These are phyloP conservation scores for Heritiera fomes DNA, from an alignment of 345 rosid species.

Conservation along the genomic window DNA sequence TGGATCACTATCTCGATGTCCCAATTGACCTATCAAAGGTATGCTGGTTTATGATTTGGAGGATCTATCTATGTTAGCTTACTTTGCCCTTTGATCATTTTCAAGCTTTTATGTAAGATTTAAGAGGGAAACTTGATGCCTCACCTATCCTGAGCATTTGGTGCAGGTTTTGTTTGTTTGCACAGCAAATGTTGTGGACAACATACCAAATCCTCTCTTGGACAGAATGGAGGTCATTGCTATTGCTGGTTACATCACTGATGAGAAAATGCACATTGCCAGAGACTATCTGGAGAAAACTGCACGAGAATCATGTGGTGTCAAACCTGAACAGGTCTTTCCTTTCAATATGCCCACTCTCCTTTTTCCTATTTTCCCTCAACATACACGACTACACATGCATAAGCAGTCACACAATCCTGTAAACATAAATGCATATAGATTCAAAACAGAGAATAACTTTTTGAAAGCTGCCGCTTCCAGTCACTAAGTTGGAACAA, in stretches of 20 bases:
- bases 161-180: constrained; percentile 95
- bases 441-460: background rate
- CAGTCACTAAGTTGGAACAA: background rate
- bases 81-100: background rate
- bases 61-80: background rate
- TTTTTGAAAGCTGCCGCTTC: background rate
- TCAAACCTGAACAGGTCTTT: constrained; percentile 86
- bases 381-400: background rate
- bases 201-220: constrained; percentile 92
- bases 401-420: background rate
- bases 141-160: background rate
- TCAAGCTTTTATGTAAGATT: background rate
- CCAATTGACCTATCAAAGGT: constrained; percentile 96
- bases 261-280: constrained; percentile 97
- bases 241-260: constrained; percentile 97
- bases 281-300: constrained; percentile 93
- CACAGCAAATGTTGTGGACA: constrained; percentile 97
- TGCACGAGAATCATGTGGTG: constrained; percentile 88
- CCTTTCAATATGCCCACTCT: background rate
- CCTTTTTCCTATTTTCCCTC: constrained; percentile 2
- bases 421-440: background rate
- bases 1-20: constrained; percentile 98
- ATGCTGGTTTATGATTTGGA: constrained; percentile 5
- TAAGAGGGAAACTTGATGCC: background rate
- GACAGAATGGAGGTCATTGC: constrained; percentile 99